These are phyloP conservation scores for Apiotrichum akiyoshidainum DNA, from an alignment of 1,284 basidiomycete genomes.

Conservation along the genomic window DNA sequence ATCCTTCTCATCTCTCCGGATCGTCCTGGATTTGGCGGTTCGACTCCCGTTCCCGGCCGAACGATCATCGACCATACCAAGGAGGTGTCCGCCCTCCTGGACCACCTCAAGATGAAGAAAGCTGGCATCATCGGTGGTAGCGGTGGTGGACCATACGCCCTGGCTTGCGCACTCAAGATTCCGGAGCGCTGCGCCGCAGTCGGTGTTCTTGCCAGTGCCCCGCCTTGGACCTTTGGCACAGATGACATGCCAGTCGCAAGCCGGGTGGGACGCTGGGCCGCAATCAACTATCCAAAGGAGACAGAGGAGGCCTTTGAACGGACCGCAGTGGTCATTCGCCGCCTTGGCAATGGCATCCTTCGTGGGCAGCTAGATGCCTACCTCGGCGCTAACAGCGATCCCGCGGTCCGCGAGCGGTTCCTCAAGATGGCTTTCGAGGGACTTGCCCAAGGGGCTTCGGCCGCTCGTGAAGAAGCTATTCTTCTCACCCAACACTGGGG, in stretches of 20 bases:
- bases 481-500: slow-evolving; percentile 13
- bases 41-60: not conserved
- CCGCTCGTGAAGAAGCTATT: slow-evolving; percentile 5
- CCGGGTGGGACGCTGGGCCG: not conserved
- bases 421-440: slow-evolving; percentile 5
- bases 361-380: slow-evolving; percentile 1
- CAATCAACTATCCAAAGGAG: not conserved
- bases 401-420: not conserved
- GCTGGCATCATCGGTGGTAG: slow-evolving; percentile 8
- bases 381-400: not conserved
- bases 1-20: slow-evolving; percentile 14
- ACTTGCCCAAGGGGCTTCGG: slow-evolving; percentile 7
- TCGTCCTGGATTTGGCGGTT: slow-evolving; percentile 17
- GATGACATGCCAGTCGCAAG: slow-evolving; percentile 1
- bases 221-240: slow-evolving; percentile 10
- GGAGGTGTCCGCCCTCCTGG: slow-evolving; percentile 9
- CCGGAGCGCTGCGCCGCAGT: not conserved
- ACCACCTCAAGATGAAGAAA: slow-evolving; percentile 1
- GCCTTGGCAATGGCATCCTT: too few relatives aligned
- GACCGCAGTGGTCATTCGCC: not conserved
- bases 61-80: slow-evolving; percentile 2
- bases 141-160: slow-evolving; percentile 15
- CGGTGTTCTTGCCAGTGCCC: slow-evolving; percentile 12
- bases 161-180: slow-evolving; percentile 6
- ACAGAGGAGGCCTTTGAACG: not conserved